phyloP scores from a whole-genome alignment of 257 asterid genomes.

The Nicotiana noctiflora region DNA sequence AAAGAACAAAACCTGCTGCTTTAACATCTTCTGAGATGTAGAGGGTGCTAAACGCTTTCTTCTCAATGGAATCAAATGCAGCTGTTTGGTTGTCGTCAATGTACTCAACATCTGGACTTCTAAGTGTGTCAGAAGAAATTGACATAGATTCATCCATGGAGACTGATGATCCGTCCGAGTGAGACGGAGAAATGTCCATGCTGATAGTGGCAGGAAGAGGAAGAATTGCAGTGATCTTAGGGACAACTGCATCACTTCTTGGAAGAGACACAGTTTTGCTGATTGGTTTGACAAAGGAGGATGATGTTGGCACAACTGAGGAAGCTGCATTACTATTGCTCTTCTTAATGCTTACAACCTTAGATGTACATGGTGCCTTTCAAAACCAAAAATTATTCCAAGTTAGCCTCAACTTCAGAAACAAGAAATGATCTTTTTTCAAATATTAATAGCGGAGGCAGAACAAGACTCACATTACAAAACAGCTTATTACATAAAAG shows the following conservation, averaged over 20 bases:
- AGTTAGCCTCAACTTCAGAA: not conserved
- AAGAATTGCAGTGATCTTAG: constrained; percentile 15
- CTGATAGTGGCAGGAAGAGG: constrained; percentile 20
- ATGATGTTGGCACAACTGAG: constrained; percentile 12
- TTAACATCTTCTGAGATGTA: constrained; percentile 51
- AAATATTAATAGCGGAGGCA: no score
- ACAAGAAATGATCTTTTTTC: not conserved
- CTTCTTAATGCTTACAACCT: constrained; percentile 62
- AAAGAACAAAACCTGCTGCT: constrained; percentile 39
- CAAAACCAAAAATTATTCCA: constrained; percentile 11
- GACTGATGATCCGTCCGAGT: constrained; percentile 46
- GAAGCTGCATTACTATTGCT: constrained; percentile 31
- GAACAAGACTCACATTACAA: not conserved
- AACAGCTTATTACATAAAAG: not conserved
- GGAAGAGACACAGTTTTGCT: constrained; percentile 25
- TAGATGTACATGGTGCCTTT: constrained; percentile 63
- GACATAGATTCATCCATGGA: constrained; percentile 95
- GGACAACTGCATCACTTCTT: constrained; percentile 25
- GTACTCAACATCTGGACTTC: constrained; percentile 85
- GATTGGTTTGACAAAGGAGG: constrained; percentile 41
- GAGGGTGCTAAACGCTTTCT: constrained; percentile 52
- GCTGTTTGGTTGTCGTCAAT: constrained; percentile 49
- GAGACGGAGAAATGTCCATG: constrained; percentile 37
- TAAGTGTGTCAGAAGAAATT: constrained; percentile 70
- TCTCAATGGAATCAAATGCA: constrained; percentile 57